phyloP scores from a whole-genome alignment of 495 filamentous ascomycete species.

The Aspergillus mulundensis region DNA sequence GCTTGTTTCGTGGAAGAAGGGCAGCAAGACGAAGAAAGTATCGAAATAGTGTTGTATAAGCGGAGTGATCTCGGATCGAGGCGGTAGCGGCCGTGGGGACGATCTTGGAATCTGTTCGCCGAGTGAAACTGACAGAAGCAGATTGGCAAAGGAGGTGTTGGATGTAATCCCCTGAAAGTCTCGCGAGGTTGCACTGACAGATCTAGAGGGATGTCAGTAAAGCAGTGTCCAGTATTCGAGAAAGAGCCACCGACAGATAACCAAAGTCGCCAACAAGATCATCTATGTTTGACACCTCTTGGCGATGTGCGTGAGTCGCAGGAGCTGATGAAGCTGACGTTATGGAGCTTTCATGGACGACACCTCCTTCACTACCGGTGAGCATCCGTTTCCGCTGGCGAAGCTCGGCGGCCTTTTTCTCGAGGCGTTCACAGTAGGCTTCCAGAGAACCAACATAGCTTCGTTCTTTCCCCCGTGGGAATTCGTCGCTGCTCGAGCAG shows the following conservation, averaged over 20 bases:
- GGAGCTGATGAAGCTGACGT: conserved; percentile 38
- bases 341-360: conserved; percentile 54
- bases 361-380: conserved; percentile 53
- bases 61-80: conserved; percentile 56
- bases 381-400: conserved; percentile 55
- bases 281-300: conserved; percentile 73
- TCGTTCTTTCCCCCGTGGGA: conserved; percentile 87
- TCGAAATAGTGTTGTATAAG: conserved; percentile 79
- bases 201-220: conserved; percentile 43
- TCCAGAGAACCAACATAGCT: conserved; percentile 94
- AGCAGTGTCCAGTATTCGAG: not conserved
- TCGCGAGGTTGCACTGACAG: conserved; percentile 85
- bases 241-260: conserved; percentile 54
- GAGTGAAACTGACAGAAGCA: conserved; percentile 70
- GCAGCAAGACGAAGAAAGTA: conserved; percentile 73
- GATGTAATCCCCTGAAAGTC: conserved; percentile 85
- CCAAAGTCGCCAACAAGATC: conserved; percentile 78
- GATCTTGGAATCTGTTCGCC: conserved; percentile 59
- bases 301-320: conserved; percentile 34
- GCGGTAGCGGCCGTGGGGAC: conserved; percentile 57
- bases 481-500: conserved; percentile 93
- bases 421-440: conserved; percentile 78
- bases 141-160: conserved; percentile 79
- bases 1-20: conserved; percentile 70
- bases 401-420: conserved; percentile 60